Percentiles rank a stretch among this genome's conserved stretches.
Conservation (phyloP, 176 grass and related monocot genomes). For the Musa beccarii region DNA sequence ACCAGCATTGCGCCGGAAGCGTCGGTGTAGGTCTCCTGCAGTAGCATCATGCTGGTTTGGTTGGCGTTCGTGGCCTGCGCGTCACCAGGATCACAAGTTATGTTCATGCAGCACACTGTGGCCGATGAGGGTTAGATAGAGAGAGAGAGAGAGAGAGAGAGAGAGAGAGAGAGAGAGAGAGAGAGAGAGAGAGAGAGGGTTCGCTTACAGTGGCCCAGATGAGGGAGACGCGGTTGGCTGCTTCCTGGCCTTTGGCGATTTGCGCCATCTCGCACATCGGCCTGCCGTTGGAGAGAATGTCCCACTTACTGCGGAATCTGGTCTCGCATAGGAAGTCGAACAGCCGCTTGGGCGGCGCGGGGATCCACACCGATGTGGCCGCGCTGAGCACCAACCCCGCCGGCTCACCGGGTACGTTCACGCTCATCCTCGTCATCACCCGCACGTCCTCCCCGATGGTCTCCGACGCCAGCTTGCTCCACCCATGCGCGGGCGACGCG, state of each 20-base stretch:
- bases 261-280: conserved; percentile 27
- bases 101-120: too few species aligned
- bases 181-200: too few species aligned
- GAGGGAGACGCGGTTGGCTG: conserved; percentile 45
- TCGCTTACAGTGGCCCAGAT: conserved; percentile 41
- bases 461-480: not conserved
- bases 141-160: not conserved
- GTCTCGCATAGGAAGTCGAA: conserved; percentile 49
- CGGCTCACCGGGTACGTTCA: conserved; percentile 37
- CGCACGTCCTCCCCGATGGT: conserved; percentile 7
- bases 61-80: conserved; percentile 31
- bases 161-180: not conserved
- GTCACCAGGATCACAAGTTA: too few species aligned
- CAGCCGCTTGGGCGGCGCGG: conserved; percentile 8
- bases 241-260: conserved; percentile 23
- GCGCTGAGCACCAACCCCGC: conserved; percentile 44
- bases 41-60: conserved; percentile 25
- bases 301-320: conserved; percentile 41
- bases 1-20: conserved; percentile 24
- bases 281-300: conserved; percentile 27
- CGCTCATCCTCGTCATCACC: conserved; percentile 41
- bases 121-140: not conserved
- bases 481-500: not conserved
- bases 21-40: conserved; percentile 31
- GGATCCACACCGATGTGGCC: conserved; percentile 26